Evolutionary conservation across 192 early-diverging fungal species (phyloP).

Genomic region (Piromyces finnis): DNA sequence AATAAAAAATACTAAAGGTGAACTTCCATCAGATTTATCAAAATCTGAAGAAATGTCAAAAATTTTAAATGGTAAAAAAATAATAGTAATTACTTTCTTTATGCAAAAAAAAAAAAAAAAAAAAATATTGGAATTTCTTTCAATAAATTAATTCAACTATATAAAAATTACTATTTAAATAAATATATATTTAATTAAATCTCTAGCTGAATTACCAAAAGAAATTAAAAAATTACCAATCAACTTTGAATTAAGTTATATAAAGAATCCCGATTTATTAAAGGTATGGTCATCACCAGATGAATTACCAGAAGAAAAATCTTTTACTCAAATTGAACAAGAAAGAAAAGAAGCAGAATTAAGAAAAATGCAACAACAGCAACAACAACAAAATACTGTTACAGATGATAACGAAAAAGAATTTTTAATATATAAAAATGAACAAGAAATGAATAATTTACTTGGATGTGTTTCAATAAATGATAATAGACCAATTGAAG

Average conservation of each 20-base stretch:
- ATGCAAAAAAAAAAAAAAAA: too few relatives aligned
- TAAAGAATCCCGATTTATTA: background rate
- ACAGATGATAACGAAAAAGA: background rate
- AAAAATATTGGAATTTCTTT: too few relatives aligned
- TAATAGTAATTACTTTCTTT: too few relatives aligned
- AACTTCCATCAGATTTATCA: background rate
- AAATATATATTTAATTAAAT: too few relatives aligned
- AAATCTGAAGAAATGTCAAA: background rate
- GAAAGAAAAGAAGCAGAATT: background rate
- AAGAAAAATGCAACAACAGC: background rate
- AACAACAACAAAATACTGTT: background rate
- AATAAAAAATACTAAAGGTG: background rate
- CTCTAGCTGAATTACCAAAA: background rate
- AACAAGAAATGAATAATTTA: background rate
- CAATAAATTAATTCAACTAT: too few relatives aligned
- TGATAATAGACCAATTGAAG: background rate
- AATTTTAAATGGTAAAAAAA: background rate
- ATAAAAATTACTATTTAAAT: too few relatives aligned
- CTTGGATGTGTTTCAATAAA: background rate
- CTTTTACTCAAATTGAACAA: background rate
- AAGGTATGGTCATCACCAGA: background rate
- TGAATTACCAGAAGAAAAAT: background rate
- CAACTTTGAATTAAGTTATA: background rate
- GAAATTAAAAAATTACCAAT: background rate
- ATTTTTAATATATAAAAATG: background rate